These are phyloP conservation scores for Termitomyces sp. DNA, from an alignment of 768 basidiomycete genomes.

Conservation along the genomic window DNA sequence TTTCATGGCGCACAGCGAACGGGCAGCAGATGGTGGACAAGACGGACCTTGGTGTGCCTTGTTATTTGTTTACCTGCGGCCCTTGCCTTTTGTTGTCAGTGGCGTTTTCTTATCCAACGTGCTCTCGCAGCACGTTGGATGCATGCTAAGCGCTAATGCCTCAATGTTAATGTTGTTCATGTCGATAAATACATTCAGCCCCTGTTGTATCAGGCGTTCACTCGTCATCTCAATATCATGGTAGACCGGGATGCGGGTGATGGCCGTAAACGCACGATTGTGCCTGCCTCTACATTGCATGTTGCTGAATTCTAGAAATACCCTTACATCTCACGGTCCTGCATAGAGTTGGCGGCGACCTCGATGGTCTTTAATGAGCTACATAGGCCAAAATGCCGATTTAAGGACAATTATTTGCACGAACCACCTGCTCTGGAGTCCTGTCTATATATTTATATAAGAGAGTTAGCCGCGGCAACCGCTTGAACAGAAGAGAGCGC, in stretches of 20 bases:
- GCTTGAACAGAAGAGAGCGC: neutral
- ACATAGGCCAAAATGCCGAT: neutral
- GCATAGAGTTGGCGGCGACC: neutral
- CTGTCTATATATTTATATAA: no score
- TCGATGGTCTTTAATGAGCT: neutral
- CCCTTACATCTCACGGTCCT: no score
- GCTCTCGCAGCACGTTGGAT: neutral
- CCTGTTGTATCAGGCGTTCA: neutral
- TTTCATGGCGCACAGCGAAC: constrained; percentile 56
- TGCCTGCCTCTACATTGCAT: neutral
- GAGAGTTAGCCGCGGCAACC: neutral
- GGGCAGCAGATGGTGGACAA: neutral
- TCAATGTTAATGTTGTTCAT: neutral
- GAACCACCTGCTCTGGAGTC: neutral
- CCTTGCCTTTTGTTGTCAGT: neutral
- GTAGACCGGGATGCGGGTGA: neutral
- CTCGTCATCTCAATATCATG: neutral
- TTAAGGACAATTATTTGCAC: neutral
- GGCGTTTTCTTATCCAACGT: neutral
- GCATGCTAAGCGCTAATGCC: neutral
- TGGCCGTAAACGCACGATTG: neutral
- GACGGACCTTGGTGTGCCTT: neutral
- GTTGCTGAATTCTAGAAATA: neutral
- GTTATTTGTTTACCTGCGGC: neutral
- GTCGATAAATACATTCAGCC: neutral